phyloP scores from a whole-genome alignment of 805 yeast species.

The Millerozyma acaciae region DNA sequence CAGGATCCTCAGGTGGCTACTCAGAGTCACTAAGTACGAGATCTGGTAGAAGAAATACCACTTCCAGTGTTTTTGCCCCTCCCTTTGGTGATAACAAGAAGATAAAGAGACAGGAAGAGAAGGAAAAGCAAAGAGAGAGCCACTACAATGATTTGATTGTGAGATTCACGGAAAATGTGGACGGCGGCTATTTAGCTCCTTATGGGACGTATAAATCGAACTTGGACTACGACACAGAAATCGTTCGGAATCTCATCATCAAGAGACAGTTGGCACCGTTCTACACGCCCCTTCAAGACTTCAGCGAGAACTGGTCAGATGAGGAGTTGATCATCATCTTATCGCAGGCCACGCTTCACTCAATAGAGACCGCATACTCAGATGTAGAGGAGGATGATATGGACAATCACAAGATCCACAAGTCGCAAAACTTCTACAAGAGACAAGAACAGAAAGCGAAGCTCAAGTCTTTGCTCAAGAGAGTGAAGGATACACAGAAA shows the following conservation, averaged over 20 bases:
- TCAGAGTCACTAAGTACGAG: slow-evolving; percentile 7
- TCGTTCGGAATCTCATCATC: slow-evolving; percentile 68
- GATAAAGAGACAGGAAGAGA: slow-evolving; percentile 45
- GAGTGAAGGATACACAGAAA: slow-evolving; percentile 26
- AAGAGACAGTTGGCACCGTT: slow-evolving; percentile 82
- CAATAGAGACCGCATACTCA: slow-evolving; percentile 44
- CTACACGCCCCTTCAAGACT: slow-evolving; percentile 83
- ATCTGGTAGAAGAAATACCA: slow-evolving; percentile 18
- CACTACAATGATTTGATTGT: slow-evolving; percentile 60
- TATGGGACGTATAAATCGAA: slow-evolving; percentile 81
- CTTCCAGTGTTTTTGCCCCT: slow-evolving; percentile 12
- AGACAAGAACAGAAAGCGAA: slow-evolving; percentile 48
- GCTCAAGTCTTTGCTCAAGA: slow-evolving; percentile 35
- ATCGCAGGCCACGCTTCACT: slow-evolving; percentile 53
- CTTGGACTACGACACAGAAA: slow-evolving; percentile 65
- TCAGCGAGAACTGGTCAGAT: slow-evolving; percentile 66
- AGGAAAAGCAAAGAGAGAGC: slow-evolving; percentile 47
- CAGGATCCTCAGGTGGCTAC: slow-evolving; percentile 8
- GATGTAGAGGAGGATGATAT: slow-evolving; percentile 61
- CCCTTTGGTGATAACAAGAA: slow-evolving; percentile 17
- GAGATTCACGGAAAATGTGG: slow-evolving; percentile 66
- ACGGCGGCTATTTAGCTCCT: slow-evolving; percentile 93
- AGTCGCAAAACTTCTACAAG: slow-evolving; percentile 42
- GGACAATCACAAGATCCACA: slow-evolving; percentile 55
- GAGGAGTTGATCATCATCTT: slow-evolving; percentile 53